Evolutionary conservation across 768 basidiomycete genomes (phyloP), one percentile per base, ranked within the genome.

Genomic region (Mycena amicta): DNA sequence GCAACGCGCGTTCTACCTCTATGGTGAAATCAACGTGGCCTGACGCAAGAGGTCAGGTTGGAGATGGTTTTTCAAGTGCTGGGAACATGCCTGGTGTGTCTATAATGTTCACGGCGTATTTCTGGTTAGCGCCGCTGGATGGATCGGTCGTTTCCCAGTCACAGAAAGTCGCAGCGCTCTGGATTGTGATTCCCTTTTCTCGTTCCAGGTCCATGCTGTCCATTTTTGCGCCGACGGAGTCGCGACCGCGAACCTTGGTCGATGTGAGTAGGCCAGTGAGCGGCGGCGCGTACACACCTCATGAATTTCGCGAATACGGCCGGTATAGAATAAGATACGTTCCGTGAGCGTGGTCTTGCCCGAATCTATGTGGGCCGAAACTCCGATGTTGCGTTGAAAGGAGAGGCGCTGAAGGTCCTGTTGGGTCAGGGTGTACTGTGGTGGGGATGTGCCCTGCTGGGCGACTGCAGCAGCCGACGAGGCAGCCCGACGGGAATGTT

Each of bases 1-100:
- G 87, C 50, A 99, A 79, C 25, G 97, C 97, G 16, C 97, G 87
- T 73, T 99, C 97, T 6, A 99, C 97, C 74, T 99, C 97, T 65
- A 99, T 98, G 2, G 97, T 99, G 70, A 99, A 99, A 73, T 99
- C 97, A 62, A 99, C 97, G 80, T 99, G 97, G 66, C 95, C 95
- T 94, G 56, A 26, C 47, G 28, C n/a, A 62, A 23, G 45, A 25
- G 55, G 5, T 31, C 26, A 6, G 28, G 20, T 29, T 8, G 12
- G 1, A 15, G 20, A 26, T 22, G 11, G 16, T 5, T 4, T 5
- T 8, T n/a, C 11, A 29, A n/a, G 27, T 20, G 37, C 5, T 18
- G 20, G 4, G 43, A 58, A 45, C 79, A 50, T 39, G 90, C 94
- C 95, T 63, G 97, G 97, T 0, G 97, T 98, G 74, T 99, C 97